Base-by-base conservation (phyloP, 495 filamentous ascomycete genomes). In the Penicillium dipodomyicola region DNA sequence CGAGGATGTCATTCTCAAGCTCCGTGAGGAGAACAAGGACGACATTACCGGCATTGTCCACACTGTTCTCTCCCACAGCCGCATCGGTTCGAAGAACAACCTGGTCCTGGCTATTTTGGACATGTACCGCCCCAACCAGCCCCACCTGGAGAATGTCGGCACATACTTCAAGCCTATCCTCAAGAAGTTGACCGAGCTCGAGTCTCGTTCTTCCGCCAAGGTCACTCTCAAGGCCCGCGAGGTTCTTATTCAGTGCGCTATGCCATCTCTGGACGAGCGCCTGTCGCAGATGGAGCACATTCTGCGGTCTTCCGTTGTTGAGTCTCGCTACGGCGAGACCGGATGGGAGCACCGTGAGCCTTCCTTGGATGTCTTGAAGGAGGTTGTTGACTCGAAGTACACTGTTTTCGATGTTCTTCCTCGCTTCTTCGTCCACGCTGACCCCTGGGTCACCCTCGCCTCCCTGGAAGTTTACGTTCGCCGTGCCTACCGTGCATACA, bases 281-380 rank as follows among this genome's bases (percentile, higher is more conserved):
- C 86, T 89, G 7, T 83, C 87, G 33, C 94, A 98, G 75, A 97
- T 98, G 94, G 95, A 97, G 76, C 93, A 97, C 73, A 98, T 98
- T 63, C 82, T 98, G 32, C 90, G 93, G 39, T 96, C 94, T 33
- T 92, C 95, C 2, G 94, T 98, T n/a, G 85, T 97, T 7, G 91
- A 97, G 72, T 96, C 92, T 39, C 85, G 89, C 62, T 98, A 98
- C 68, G 94, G 94, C 32, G 94, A 98, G 79, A 95, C 90, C 41
- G 92, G 93, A 42, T 97, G 91, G 91, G 92, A 96, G 49, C 94
- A 98, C 74, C 84, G 95, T 60, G 90, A 96, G 67, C 94, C 94
- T 17, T 86, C 87, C 67, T 74, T 92, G 48, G 84, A 91, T 41
- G 79, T 92, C 64, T 84, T 98, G 71, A 94, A 96, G 77, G 94